Conservation (phyloP, 148 eudicot species). For the Cornus kousa region DNA sequence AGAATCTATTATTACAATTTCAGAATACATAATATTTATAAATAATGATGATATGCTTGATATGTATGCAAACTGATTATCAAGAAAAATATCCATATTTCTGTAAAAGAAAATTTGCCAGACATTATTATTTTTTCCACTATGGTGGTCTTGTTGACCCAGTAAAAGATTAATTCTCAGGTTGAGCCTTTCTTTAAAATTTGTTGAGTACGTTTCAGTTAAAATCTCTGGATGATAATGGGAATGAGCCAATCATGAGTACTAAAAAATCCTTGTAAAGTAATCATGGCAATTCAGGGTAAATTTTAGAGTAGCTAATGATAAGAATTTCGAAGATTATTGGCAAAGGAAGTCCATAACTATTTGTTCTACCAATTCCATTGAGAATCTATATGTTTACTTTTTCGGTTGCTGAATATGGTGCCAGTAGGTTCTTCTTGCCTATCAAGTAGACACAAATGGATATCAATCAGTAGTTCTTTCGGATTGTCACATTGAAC, state of each 20-base stretch:
- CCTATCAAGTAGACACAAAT: slow-evolving; percentile 4
- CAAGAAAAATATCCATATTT: too few species aligned
- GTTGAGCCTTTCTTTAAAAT: too few species aligned
- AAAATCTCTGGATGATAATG: neutral
- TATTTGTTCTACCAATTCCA: neutral
- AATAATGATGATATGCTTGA: neutral
- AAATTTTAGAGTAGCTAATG: neutral
- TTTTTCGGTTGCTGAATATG: neutral
- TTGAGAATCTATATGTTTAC: neutral
- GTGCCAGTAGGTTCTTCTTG: neutral
- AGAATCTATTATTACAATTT: too few species aligned
- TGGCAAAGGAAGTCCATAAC: neutral
- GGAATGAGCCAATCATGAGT: neutral
- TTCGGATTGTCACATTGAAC: neutral
- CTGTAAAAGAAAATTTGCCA: too few species aligned
- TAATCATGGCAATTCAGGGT: neutral
- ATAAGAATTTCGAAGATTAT: neutral
- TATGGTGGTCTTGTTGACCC: too few species aligned
- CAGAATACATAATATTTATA: neutral
- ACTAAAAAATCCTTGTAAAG: neutral
- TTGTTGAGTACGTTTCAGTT: neutral
- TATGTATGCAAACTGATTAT: neutral
- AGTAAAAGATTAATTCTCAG: too few species aligned
- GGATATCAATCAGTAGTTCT: neutral
- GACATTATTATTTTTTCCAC: too few species aligned